These are phyloP conservation scores for Leccinum arenicola DNA, from an alignment of 768 basidiomycete species.

Conservation along the genomic window DNA sequence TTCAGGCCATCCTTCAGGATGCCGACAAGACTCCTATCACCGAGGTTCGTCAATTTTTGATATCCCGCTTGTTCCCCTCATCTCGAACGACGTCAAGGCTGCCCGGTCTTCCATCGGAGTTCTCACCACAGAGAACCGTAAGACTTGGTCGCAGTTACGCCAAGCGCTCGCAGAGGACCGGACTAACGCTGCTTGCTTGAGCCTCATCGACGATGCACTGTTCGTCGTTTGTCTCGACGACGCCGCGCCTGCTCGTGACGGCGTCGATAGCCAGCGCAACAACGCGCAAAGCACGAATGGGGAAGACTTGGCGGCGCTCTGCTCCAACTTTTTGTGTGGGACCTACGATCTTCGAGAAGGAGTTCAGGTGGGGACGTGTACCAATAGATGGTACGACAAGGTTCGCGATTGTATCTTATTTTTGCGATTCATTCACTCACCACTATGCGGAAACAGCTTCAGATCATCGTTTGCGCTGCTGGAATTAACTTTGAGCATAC, in stretches of 20 bases:
- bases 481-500: constrained; percentile 99
- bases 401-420: constrained; percentile 30
- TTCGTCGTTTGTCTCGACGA: constrained; percentile 96
- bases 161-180: constrained; percentile 60
- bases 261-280: constrained; percentile 6
- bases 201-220: constrained; percentile 84
- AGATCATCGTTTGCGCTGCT: constrained; percentile 94
- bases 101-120: constrained; percentile 88
- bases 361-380: constrained; percentile 93
- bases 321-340: constrained; percentile 90
- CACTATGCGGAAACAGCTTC: constrained; percentile 51
- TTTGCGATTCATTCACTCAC: neutral
- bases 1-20: constrained; percentile 86
- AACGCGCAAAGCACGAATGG: constrained; percentile 29
- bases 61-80: neutral
- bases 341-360: constrained; percentile 81
- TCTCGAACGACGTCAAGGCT: constrained; percentile 42
- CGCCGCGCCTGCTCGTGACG: constrained; percentile 38
- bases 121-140: constrained; percentile 90
- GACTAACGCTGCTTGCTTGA: constrained; percentile 77
- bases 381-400: constrained; percentile 95
- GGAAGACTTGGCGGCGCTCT: constrained; percentile 73
- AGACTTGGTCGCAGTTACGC: constrained; percentile 83
- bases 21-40: constrained; percentile 77
- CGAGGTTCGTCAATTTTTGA: constrained; percentile 37